Evolutionary conservation across 1,139 yeast species (phyloP), one percentile per base, ranked within the genome.

Genomic region (Kodamaea derodonti): DNA sequence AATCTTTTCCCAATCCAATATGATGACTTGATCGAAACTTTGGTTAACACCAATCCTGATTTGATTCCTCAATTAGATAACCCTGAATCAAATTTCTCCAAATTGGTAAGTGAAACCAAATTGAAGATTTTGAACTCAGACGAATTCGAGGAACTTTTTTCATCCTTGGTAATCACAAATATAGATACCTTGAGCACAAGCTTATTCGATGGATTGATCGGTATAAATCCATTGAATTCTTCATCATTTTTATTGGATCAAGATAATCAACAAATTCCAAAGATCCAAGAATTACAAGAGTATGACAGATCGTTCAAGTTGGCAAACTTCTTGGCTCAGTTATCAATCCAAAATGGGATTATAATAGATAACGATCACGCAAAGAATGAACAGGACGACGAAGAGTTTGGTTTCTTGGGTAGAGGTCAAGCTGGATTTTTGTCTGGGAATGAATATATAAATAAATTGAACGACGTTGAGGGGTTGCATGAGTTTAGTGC

Each of bases 401-500:
- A 57, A 11, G 64, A 61, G 8, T 67, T 72, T 65, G 57, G 43
- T 2, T 40, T 42, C 27, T 41, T 46, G 30, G 35, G 34, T 17
- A 42, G 40, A 26, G 33, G 38, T 24, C 32, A 39, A 22, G 26
- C 38, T 27, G 25, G 46, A 30, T 13, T 36, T 37, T 29, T 61
- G 29, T 55, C 69, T 5, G 75, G 75, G 9, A 69, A 69, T 45
- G 55, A 58, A 14, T 69, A 61, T 46, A 51, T 69, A 30, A 67
- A 65, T 51, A 62, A 62, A 27, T 52, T 79, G 50, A 78, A 78
- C 51, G 67, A 69, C 35, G 65, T 78, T 23, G 80, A 78, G 17
- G 88, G 80, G 42, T 71, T 90, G 42, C 95, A 86, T 47, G 95
- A 88, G 41, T 75, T 90, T 49, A 81, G 95, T 60, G 97, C 97